Evolutionary conservation across 768 basidiomycete species (phyloP).

Genomic region (Artomyces pyxidatus): DNA sequence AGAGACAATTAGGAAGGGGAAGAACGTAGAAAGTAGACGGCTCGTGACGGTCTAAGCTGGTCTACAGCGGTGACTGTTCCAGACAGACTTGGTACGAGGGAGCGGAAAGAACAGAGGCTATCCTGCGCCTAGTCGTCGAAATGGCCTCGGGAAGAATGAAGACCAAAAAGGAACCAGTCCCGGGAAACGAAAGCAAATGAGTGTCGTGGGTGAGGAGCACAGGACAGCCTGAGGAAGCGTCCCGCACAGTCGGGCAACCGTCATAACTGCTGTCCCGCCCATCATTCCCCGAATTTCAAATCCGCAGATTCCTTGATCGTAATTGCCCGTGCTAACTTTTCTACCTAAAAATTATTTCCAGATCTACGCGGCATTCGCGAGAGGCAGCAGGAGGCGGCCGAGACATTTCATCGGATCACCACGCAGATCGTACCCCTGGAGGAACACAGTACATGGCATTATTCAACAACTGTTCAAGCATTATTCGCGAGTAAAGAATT

Average conservation of each 20-base stretch:
- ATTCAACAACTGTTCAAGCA: background rate
- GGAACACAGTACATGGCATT: too few species aligned
- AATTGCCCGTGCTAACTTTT: too few species aligned
- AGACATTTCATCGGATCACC: slow-evolving; percentile 5
- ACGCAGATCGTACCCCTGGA: background rate
- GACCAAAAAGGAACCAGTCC: slow-evolving; percentile 15
- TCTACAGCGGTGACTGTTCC: slow-evolving; percentile 18
- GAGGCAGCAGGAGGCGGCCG: too few species aligned
- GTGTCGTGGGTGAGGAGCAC: slow-evolving; percentile 2
- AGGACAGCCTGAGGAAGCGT: background rate
- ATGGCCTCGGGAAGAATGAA: slow-evolving; percentile 17
- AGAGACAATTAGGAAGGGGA: slow-evolving; percentile 17
- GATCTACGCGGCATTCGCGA: too few species aligned
- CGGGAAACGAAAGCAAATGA: slow-evolving; percentile 1
- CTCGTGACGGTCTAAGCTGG: slow-evolving; percentile 2
- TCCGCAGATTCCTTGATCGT: too few species aligned
- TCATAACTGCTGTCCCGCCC: slow-evolving; percentile 6
- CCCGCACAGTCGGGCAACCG: background rate
- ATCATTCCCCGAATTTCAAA: too few species aligned
- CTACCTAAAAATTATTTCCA: too few species aligned
- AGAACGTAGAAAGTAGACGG: slow-evolving; percentile 12
- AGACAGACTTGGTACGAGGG: slow-evolving; percentile 21
- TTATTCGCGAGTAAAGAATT: slow-evolving; percentile 34
- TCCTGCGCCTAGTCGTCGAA: slow-evolving; percentile 26
- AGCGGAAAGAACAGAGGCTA: slow-evolving; percentile 20